Conservation (phyloP, 129 eudicot species). For the Rutidosis leptorrhynchoides region DNA sequence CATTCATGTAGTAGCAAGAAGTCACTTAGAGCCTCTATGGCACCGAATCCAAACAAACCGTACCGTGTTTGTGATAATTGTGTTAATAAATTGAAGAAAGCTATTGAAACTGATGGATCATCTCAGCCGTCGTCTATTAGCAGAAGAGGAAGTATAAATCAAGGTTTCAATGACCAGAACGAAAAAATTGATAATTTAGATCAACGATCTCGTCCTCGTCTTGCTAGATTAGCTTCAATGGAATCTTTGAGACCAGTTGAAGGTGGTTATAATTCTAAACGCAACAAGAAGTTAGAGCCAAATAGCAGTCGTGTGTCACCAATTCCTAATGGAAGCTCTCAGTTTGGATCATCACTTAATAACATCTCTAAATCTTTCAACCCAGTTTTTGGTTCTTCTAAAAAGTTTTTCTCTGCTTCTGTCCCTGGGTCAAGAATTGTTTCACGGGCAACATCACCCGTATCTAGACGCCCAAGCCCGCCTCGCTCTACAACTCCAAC, state of each 20-base stretch:
- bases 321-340: slow-evolving; percentile 39
- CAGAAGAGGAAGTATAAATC: slow-evolving; percentile 37
- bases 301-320: slow-evolving; percentile 50
- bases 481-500: slow-evolving; percentile 47
- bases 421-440: slow-evolving; percentile 62
- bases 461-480: slow-evolving; percentile 42
- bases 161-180: slow-evolving; percentile 40
- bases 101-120: slow-evolving; percentile 37
- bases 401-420: slow-evolving; percentile 46
- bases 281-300: slow-evolving; percentile 34
- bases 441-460: slow-evolving; percentile 75
- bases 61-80: slow-evolving; percentile 98
- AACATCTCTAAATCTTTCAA: slow-evolving; percentile 40
- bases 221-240: slow-evolving; percentile 56
- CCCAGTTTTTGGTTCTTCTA: slow-evolving; percentile 43
- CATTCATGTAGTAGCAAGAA: slow-evolving; percentile 75
- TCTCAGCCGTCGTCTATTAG: slow-evolving; percentile 43
- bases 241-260: slow-evolving; percentile 54
- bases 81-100: slow-evolving; percentile 61
- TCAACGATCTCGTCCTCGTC: slow-evolving; percentile 45
- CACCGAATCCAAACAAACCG: slow-evolving; percentile 76
- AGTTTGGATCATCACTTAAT: slow-evolving; percentile 43
- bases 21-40: slow-evolving; percentile 84
- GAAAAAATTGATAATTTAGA: slow-evolving; percentile 47
- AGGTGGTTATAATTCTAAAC: slow-evolving; percentile 37